Percentiles rank a stretch among this genome's conserved stretches.
Conservation (phyloP, 306 rosid species). For the Trifolium repens region DNA sequence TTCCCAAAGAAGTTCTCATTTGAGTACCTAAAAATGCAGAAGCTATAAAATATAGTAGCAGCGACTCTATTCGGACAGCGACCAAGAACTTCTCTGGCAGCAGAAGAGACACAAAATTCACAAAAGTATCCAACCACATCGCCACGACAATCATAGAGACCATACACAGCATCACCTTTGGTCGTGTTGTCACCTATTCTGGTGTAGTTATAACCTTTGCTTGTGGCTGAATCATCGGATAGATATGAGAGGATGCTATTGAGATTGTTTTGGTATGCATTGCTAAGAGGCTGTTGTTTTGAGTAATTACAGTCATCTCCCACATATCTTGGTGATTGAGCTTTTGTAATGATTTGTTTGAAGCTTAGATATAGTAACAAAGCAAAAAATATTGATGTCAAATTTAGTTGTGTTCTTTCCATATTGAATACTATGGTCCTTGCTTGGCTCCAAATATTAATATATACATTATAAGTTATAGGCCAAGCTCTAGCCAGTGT, state of each 20-base stretch:
- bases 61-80: slow-evolving; percentile 40
- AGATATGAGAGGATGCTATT: slow-evolving; percentile 25
- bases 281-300: slow-evolving; percentile 19
- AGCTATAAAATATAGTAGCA: slow-evolving; percentile 30
- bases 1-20: slow-evolving; percentile 41
- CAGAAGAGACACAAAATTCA: slow-evolving; percentile 46
- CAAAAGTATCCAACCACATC: slow-evolving; percentile 34
- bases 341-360: neutral
- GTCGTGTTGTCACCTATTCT: slow-evolving; percentile 15
- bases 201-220: slow-evolving; percentile 43
- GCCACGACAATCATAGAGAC: slow-evolving; percentile 47
- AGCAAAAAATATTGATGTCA: neutral
- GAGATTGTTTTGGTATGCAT: slow-evolving; percentile 40
- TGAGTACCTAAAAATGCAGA: slow-evolving; percentile 43
- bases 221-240: slow-evolving; percentile 16
- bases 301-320: slow-evolving; percentile 40
- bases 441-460: neutral
- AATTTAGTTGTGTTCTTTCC: neutral
- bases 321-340: slow-evolving; percentile 36
- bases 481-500: too few relatives aligned
- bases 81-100: slow-evolving; percentile 13
- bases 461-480: too few relatives aligned
- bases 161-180: slow-evolving; percentile 32
- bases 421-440: neutral
- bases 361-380: neutral